phyloP scores from a whole-genome alignment of 495 filamentous ascomycete species.

The Penicillium waksmanii region DNA sequence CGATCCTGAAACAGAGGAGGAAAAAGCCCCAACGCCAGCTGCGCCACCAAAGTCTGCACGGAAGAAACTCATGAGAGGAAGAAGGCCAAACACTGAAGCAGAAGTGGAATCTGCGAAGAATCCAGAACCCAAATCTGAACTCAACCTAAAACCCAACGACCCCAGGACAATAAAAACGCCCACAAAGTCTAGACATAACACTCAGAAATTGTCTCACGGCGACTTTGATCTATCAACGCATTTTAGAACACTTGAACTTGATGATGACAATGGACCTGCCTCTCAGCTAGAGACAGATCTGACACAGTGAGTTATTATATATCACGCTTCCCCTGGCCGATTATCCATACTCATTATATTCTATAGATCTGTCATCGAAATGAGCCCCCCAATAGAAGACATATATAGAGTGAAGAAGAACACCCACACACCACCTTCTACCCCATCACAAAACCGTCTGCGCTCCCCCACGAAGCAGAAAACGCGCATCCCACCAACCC shows the following conservation, averaged over 20 bases:
- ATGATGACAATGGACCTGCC: slow-evolving; percentile 29
- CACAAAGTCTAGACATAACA: slow-evolving; percentile 15
- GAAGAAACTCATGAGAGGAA: slow-evolving; percentile 43
- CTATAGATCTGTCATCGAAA: slow-evolving; percentile 21
- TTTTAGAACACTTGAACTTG: slow-evolving; percentile 26
- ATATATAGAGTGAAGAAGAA: slow-evolving; percentile 17
- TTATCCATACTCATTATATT: slow-evolving; percentile 13
- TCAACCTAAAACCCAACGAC: slow-evolving; percentile 26
- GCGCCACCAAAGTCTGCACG: slow-evolving; percentile 32
- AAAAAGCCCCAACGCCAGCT: slow-evolving; percentile 27
- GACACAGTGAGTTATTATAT: slow-evolving; percentile 26
- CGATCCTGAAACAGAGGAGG: slow-evolving; percentile 36
- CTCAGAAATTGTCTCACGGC: slow-evolving; percentile 29
- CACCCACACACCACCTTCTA: slow-evolving; percentile 48
- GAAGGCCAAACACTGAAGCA: slow-evolving; percentile 29
- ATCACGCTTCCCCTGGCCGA: neutral
- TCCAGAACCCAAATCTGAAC: slow-evolving; percentile 15
- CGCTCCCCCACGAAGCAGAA: slow-evolving; percentile 58
- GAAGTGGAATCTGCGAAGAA: slow-evolving; percentile 20
- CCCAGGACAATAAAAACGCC: slow-evolving; percentile 24
- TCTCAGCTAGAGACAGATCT: slow-evolving; percentile 26
- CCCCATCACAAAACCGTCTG: slow-evolving; percentile 46
- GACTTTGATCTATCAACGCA: slow-evolving; percentile 31
- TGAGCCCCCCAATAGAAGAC: slow-evolving; percentile 29
- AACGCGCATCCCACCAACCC: slow-evolving; percentile 52